A percentile compares a stretch with the other conserved stretches of the same genome.
Conservation (phyloP, 2,329 filamentous ascomycete genomes). For the Monosporascus cannonballus region DNA sequence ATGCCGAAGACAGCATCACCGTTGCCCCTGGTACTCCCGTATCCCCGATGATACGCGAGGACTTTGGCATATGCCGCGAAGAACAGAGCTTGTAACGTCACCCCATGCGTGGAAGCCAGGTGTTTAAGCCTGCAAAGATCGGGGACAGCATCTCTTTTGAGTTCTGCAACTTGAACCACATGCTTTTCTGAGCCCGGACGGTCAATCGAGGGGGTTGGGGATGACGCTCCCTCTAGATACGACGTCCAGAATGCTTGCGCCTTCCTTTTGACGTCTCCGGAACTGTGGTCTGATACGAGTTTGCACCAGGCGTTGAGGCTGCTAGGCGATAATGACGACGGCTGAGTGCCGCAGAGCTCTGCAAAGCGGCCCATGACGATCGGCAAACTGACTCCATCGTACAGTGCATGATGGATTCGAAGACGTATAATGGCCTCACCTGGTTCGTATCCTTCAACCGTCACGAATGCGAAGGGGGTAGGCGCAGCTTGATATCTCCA, state of each 20-base stretch:
- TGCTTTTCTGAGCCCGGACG: background rate
- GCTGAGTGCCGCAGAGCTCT: constrained; percentile 13
- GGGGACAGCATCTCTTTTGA: constrained; percentile 12
- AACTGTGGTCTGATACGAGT: constrained; percentile 16
- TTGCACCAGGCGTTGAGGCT: constrained; percentile 18
- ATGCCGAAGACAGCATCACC: constrained; percentile 62
- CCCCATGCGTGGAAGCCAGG: constrained; percentile 34
- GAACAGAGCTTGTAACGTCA: constrained; percentile 69
- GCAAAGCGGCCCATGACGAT: constrained; percentile 45
- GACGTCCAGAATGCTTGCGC: constrained; percentile 37
- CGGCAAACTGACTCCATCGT: constrained; percentile 77
- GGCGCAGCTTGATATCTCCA: constrained; percentile 15
- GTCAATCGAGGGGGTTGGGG: background rate
- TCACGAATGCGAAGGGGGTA: constrained; percentile 21
- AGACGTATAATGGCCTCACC: constrained; percentile 38
- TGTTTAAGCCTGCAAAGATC: constrained; percentile 11
- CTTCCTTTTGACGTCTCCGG: constrained; percentile 4
- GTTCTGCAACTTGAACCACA: constrained; percentile 6
- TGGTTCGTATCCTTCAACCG: constrained; percentile 6
- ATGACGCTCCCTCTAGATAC: constrained; percentile 32
- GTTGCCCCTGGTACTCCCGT: constrained; percentile 2
- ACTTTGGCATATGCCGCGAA: constrained; percentile 62
- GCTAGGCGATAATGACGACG: background rate
- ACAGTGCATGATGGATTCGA: constrained; percentile 77
- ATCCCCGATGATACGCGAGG: constrained; percentile 15